Evolutionary conservation across 2,329 filamentous ascomycete genomes (phyloP).

Genomic region (Curvularia verruculosa): DNA sequence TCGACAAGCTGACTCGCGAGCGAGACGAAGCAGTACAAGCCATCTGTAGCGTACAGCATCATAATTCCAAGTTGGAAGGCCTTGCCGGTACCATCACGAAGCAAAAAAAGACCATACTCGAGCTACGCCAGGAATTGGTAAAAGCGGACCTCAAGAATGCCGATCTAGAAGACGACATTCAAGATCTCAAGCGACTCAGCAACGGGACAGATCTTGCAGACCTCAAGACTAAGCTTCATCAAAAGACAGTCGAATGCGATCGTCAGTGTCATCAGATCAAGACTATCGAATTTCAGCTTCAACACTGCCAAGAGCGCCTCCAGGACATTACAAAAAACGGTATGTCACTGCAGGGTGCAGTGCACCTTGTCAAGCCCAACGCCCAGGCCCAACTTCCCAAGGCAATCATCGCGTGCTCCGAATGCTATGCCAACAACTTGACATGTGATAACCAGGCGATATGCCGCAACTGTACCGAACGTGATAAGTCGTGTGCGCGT

Average conservation of each 20-base stretch:
- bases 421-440: constrained; percentile 37
- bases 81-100: constrained; percentile 15
- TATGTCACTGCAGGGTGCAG: constrained; percentile 30
- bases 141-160: constrained; percentile 15
- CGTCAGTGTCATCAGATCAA: constrained; percentile 27
- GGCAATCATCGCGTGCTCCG: constrained; percentile 32
- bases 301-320: constrained; percentile 12
- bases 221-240: constrained; percentile 20
- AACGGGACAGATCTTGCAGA: constrained; percentile 11
- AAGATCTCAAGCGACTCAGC: constrained; percentile 11
- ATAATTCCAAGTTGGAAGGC: constrained; percentile 7
- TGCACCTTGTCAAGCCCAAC: constrained; percentile 32
- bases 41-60: constrained; percentile 1
- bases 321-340: constrained; percentile 19
- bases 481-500: constrained; percentile 27
- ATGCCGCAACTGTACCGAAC: constrained; percentile 35
- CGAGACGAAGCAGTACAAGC: constrained; percentile 7
- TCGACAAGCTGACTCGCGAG: constrained; percentile 3
- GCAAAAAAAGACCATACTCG: constrained; percentile 17
- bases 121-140: constrained; percentile 18
- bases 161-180: constrained; percentile 22
- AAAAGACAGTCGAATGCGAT: constrained; percentile 30
- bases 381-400: constrained; percentile 24
- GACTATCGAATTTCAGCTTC: constrained; percentile 10
- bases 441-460: constrained; percentile 29